Evolutionary conservation across 176 grass and related monocot species (phyloP), one percentile per base, ranked within the genome.

Genomic region (Leersia perrieri): DNA sequence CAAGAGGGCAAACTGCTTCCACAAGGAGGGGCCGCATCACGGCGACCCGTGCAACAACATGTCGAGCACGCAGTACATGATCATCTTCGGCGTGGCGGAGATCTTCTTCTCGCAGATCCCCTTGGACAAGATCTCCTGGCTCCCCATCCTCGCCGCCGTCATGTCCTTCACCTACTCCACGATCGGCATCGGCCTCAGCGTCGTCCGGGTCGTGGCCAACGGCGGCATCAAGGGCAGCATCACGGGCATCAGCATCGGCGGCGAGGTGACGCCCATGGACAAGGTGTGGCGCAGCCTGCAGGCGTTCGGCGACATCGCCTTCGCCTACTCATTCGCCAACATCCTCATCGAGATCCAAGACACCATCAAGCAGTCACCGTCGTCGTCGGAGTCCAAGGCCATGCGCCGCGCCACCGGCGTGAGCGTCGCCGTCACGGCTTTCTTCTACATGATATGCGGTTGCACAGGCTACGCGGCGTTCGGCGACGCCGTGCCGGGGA

Each of bases 221-320:
- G 78, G 77, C 57, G 76, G 88, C 16, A 0, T 97, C 18, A 75
- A 91, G 74, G 94, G 90, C 18, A 97, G 94, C 80, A 57, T 97
- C 72, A 97, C 90, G 5, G 94, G 94, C 25, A 93, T 97, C 49
- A 93, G 86, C 80, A 80, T 97, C 75, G 94, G 90, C 18, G 84
- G 26, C n/a, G n/a, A n/a, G 8, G 85, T 93, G 16, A 89, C 82
- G 1, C 83, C 88, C 12, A 86, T 61, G 32, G 85, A 90, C 71
- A 95, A 95, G 58, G 79, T 95, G 45, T 95, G 93, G 93, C 84
- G 87, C 22, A 95, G 87, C 74, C 78, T 92, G 35, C 93, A 95
- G 82, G 93, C 93, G 60, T 95, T 95, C 33, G 93, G 93, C 9
- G 87, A 92, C 64, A 90, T 95, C 74, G 93, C 93, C 74, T 95